These are phyloP conservation scores for Coprinopsis strossmayeri DNA, from an alignment of 768 basidiomycete genomes.

Conservation along the genomic window DNA sequence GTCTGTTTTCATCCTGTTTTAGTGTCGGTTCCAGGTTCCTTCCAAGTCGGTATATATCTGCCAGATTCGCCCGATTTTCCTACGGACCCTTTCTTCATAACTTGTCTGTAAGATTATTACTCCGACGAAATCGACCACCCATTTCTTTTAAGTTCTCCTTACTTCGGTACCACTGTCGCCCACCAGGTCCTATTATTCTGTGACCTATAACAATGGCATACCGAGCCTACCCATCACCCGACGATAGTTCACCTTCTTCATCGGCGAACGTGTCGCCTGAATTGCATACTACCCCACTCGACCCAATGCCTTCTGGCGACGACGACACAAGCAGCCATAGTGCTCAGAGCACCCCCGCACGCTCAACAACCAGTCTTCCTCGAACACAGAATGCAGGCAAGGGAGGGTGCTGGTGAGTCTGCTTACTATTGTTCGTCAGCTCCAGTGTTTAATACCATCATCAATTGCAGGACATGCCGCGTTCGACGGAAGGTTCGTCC, in stretches of 20 bases:
- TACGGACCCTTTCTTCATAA: slow-evolving; percentile 26
- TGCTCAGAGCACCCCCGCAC: slow-evolving; percentile 40
- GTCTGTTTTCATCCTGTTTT: slow-evolving; percentile 30
- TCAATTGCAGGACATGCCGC: slow-evolving; percentile 65
- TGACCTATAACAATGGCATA: slow-evolving; percentile 37
- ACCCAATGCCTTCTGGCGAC: slow-evolving; percentile 29
- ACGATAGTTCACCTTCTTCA: slow-evolving; percentile 44
- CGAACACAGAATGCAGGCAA: slow-evolving; percentile 51
- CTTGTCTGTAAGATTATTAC: slow-evolving; percentile 30
- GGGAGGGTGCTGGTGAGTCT: slow-evolving; percentile 74
- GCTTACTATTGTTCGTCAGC: slow-evolving; percentile 2
- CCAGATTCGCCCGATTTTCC: slow-evolving; percentile 28
- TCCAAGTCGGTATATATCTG: slow-evolving; percentile 25
- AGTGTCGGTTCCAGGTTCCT: slow-evolving; percentile 23
- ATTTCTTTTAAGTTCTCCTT: slow-evolving; percentile 24
- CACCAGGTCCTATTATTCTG: slow-evolving; percentile 15
- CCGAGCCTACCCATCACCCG: slow-evolving; percentile 40
- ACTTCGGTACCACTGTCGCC: slow-evolving; percentile 16
- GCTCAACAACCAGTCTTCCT: slow-evolving; percentile 42
- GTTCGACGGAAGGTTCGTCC: slow-evolving; percentile 67
- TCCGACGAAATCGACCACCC: slow-evolving; percentile 25
- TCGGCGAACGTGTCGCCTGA: slow-evolving; percentile 41
- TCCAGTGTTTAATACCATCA: slow-evolving; percentile 10
- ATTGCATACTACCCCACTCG: slow-evolving; percentile 27
- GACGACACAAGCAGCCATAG: slow-evolving; percentile 25